Base-by-base conservation (phyloP, 2,329 filamentous ascomycete genomes). In the Alternaria triticimaculans region DNA sequence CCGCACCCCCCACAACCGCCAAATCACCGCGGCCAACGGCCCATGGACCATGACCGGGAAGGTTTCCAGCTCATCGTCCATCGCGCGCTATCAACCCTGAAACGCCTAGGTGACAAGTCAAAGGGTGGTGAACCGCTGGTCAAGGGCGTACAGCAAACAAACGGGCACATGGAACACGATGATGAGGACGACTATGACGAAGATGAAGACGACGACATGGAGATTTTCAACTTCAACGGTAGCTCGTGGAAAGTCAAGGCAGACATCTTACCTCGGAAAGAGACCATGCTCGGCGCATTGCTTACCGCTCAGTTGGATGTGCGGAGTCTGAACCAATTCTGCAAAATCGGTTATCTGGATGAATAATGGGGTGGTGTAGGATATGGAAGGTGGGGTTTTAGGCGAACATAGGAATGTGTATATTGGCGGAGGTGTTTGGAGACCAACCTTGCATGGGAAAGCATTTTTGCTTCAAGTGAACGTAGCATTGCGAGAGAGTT, bases 21-120 rank as follows among this genome's bases (percentile, higher is more conserved):
- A 21, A 68, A 74, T 26, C 73, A 72, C n/a, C 75, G 75, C 54
- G 74, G 73, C 11, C 76, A 75, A 64, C 67, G 71, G 46, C 72
- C 72, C 28, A 75, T 80, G 68, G 76, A 78, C 8, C 76, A 75
- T 21, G 75, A 78, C 60, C 68, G 72, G 10, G 74, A 76, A 59
- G 79, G 77, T 28, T 81, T 79, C 57, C 78, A 79, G 12, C 75
- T 79, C 41, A 80, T 82, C 44, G 80, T 83, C 0, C 80, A 83
- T 61, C 81, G 83, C 6, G 82, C 82, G 9, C 65, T 85, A 6
- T 80, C 77, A 12, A 85, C 84, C 78, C 76, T 85, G 58, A 81
- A 81, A 66, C 76, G 82, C 8, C 66, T 85, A 37, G 82, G 81
- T 4, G 83, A 84, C 62, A 84, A 83, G 72, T 80, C 71, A 5